These are phyloP conservation scores for Xylaria intraflava DNA, from an alignment of 495 filamentous ascomycete species.

Conservation along the genomic window DNA sequence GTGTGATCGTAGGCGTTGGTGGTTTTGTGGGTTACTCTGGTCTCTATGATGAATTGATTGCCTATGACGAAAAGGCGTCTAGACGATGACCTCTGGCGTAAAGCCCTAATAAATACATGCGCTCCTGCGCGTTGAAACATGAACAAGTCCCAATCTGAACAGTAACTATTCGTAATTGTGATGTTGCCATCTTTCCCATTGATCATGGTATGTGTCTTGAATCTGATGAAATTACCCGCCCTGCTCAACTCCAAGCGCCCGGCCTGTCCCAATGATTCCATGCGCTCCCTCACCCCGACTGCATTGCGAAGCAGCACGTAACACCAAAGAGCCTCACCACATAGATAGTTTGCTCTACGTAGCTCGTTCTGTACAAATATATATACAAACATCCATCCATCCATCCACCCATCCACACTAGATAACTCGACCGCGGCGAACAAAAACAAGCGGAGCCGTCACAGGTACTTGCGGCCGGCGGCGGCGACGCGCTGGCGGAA, in stretches of 20 bases:
- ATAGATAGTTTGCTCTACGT: too few relatives aligned
- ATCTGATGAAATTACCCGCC: not conserved
- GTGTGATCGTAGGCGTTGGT: conserved; percentile 26
- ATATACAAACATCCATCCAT: not conserved
- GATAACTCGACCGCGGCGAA: too few relatives aligned
- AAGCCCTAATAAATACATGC: not conserved
- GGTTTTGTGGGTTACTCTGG: conserved; percentile 19
- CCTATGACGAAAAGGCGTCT: conserved; percentile 8
- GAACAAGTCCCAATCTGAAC: not conserved
- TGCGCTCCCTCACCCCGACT: not conserved
- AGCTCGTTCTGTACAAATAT: not conserved
- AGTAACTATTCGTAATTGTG: not conserved
- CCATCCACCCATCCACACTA: not conserved
- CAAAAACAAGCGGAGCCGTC: too few relatives aligned
- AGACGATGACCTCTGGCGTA: conserved; percentile 6
- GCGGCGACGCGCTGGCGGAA: conserved; percentile 74
- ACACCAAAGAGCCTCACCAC: not conserved
- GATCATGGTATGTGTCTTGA: not conserved
- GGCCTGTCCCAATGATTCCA: not conserved
- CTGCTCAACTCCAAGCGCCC: conserved; percentile 7
- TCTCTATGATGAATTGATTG: conserved; percentile 18
- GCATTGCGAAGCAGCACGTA: not conserved
- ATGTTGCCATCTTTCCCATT: not conserved
- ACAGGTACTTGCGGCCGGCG: conserved; percentile 91
- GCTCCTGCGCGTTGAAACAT: not conserved